phyloP scores from a whole-genome alignment of 176 grass and related monocot species.

The Phragmites australis region DNA sequence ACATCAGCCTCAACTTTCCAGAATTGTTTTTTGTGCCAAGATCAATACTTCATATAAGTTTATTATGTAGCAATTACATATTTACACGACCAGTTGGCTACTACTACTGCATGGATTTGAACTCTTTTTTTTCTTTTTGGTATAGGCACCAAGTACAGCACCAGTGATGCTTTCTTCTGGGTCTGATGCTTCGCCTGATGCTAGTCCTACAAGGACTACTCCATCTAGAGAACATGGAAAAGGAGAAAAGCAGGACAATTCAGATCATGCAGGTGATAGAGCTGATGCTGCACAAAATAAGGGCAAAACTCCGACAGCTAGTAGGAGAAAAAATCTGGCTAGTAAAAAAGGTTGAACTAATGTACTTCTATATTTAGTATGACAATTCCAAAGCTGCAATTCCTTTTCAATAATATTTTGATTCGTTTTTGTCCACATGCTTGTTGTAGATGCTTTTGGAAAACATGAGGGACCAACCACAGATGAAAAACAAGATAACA shows the following conservation, averaged over 20 bases:
- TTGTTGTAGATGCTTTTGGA: slow-evolving; percentile 44
- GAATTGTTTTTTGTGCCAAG: neutral
- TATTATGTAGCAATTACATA: neutral
- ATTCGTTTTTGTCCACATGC: slow-evolving; percentile 19
- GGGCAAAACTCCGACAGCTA: slow-evolving; percentile 26
- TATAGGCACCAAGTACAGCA: slow-evolving; percentile 55
- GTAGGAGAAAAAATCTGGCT: slow-evolving; percentile 32
- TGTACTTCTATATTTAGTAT: neutral
- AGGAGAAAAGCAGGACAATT: slow-evolving; percentile 23
- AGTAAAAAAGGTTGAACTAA: slow-evolving; percentile 45
- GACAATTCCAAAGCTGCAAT: slow-evolving; percentile 8
- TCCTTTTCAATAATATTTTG: neutral
- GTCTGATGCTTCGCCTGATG: slow-evolving; percentile 63
- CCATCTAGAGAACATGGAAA: slow-evolving; percentile 34
- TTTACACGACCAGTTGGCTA: too few species aligned
- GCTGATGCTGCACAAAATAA: slow-evolving; percentile 37
- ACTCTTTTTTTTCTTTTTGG: neutral
- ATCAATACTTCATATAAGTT: neutral
- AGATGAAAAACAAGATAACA: slow-evolving; percentile 37
- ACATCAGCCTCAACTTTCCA: neutral
- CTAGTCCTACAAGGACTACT: slow-evolving; percentile 43
- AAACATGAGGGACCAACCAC: slow-evolving; percentile 43
- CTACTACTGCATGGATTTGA: neutral
- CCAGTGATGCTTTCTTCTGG: slow-evolving; percentile 64
- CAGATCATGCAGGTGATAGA: slow-evolving; percentile 37